A percentile compares a stretch with the other conserved stretches of the same genome.
These are phyloP conservation scores for Blastobotrys indianensis DNA, from an alignment of 1,139 yeast species.

Conservation along the genomic window DNA sequence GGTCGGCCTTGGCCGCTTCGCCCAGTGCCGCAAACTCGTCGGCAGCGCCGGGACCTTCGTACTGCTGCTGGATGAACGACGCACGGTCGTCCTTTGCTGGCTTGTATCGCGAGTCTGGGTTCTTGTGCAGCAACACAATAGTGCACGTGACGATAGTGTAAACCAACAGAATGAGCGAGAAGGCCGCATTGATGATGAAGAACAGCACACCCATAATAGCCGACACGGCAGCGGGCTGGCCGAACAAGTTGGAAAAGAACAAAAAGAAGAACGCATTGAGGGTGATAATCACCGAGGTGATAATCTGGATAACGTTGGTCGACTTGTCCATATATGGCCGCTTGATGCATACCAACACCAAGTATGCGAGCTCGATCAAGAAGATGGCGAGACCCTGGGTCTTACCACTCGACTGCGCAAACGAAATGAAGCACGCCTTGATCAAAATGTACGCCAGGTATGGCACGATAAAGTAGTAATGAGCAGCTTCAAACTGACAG, in stretches of 20 bases:
- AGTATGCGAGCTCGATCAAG: slow-evolving; percentile 64
- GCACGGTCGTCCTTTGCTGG: slow-evolving; percentile 96
- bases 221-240: slow-evolving; percentile 81
- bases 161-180: slow-evolving; percentile 74
- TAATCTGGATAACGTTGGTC: slow-evolving; percentile 84
- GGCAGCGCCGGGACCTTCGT: slow-evolving; percentile 48
- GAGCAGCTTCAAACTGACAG: slow-evolving; percentile 80
- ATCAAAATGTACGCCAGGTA: slow-evolving; percentile 58
- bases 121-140: slow-evolving; percentile 74
- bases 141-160: slow-evolving; percentile 77
- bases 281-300: slow-evolving; percentile 68
- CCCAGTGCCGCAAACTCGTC: slow-evolving; percentile 80
- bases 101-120: slow-evolving; percentile 91
- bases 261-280: slow-evolving; percentile 79
- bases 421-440: slow-evolving; percentile 80
- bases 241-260: slow-evolving; percentile 82
- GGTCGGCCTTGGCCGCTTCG: slow-evolving; percentile 69
- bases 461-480: slow-evolving; percentile 71
- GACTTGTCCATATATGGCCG: slow-evolving; percentile 92
- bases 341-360: slow-evolving; percentile 56
- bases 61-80: slow-evolving; percentile 60
- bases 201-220: slow-evolving; percentile 90
- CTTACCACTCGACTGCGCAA: slow-evolving; percentile 72
- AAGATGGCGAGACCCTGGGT: slow-evolving; percentile 77
- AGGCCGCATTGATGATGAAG: slow-evolving; percentile 82